Percentiles rank a stretch among this genome's conserved stretches.
Evolutionary conservation across 148 eudicot species (phyloP).

Genomic region (Vaccinium myrtillus): DNA sequence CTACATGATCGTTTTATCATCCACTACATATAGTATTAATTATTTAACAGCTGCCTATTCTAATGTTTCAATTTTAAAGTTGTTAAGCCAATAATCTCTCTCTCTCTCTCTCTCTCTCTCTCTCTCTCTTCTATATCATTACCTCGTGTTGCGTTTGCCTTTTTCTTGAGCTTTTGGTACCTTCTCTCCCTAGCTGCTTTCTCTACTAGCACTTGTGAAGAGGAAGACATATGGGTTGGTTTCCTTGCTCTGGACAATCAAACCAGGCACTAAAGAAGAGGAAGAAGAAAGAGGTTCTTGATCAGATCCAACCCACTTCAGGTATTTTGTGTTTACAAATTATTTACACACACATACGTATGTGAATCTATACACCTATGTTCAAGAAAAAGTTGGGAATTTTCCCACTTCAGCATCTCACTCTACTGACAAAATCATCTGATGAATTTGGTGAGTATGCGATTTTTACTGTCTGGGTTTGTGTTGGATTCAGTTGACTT

Average conservation of each 20-base stretch:
- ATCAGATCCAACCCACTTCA: slow-evolving; percentile 34
- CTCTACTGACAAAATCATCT: neutral
- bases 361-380: neutral
- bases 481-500: neutral
- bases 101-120: neutral
- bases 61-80: neutral
- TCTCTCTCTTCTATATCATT: neutral
- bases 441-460: neutral
- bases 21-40: neutral
- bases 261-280: slow-evolving; percentile 25
- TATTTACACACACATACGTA: neutral
- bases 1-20: neutral
- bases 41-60: neutral
- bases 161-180: neutral
- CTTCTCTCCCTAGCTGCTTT: slow-evolving; percentile 9
- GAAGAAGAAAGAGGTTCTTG: slow-evolving; percentile 34
- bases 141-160: slow-evolving; percentile 1
- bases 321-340: slow-evolving; percentile 10
- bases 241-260: slow-evolving; percentile 46
- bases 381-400: neutral
- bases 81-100: slow-evolving; percentile 10
- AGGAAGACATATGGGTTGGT: slow-evolving; percentile 42
- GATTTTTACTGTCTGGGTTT: neutral
- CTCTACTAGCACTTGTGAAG: slow-evolving; percentile 3
- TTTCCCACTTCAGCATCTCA: neutral